These are phyloP conservation scores for Pyrenophora tritici-repentis DNA, from an alignment of 2,329 filamentous ascomycete species.

Conservation along the genomic window DNA sequence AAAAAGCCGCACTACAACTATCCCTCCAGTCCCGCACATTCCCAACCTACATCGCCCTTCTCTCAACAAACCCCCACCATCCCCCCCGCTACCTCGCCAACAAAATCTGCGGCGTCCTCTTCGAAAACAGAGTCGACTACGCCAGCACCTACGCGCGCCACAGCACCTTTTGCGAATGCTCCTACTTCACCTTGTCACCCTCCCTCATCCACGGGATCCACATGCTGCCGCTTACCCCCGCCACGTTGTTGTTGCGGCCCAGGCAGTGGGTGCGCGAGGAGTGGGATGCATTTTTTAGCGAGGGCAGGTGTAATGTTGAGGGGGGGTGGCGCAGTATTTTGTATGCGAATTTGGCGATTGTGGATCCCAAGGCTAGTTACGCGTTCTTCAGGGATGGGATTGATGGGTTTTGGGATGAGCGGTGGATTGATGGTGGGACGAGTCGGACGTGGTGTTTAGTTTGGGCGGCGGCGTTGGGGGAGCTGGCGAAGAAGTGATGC, in stretches of 20 bases:
- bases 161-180: slow-evolving; percentile 50
- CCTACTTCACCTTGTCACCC: slow-evolving; percentile 72
- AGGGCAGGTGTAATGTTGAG: slow-evolving; percentile 59
- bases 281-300: slow-evolving; percentile 69
- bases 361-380: slow-evolving; percentile 72
- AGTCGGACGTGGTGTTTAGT: slow-evolving; percentile 42
- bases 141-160: slow-evolving; percentile 76
- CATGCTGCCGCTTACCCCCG: slow-evolving; percentile 77
- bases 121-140: slow-evolving; percentile 95
- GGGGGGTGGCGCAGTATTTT: slow-evolving; percentile 83
- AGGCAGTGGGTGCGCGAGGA: slow-evolving; percentile 73
- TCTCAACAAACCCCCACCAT: slow-evolving; percentile 69
- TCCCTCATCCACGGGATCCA: slow-evolving; percentile 80
- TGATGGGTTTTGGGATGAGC: slow-evolving; percentile 62
- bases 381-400: slow-evolving; percentile 70
- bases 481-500: slow-evolving; percentile 11
- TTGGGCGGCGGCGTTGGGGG: slow-evolving; percentile 36
- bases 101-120: slow-evolving; percentile 71
- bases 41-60: slow-evolving; percentile 82
- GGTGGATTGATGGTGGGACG: slow-evolving; percentile 80
- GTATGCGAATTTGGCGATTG: slow-evolving; percentile 78
- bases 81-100: slow-evolving; percentile 78
- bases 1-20: slow-evolving; percentile 76
- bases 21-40: slow-evolving; percentile 75
- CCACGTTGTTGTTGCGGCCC: slow-evolving; percentile 69